Percentiles rank a stretch among this genome's conserved stretches.
Conservation (phyloP, 2,329 filamentous ascomycete species). For the Colletotrichum sp. region DNA sequence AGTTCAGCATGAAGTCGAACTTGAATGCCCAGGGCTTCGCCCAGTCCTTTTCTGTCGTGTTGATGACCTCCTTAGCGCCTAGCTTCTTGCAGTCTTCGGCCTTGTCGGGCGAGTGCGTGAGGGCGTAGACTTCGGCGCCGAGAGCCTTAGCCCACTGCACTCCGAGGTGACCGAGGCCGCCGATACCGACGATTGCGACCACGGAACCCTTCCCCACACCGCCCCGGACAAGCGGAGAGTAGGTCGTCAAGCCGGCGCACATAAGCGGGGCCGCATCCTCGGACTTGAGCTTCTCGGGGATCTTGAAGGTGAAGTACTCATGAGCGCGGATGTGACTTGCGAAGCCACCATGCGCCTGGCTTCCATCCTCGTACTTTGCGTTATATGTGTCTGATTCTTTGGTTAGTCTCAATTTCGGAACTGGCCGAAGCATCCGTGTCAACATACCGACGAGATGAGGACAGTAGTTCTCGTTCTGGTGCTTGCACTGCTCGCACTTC, state of each 20-base stretch:
- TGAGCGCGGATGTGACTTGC: conserved; percentile 54
- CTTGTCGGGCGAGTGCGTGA: conserved; percentile 66
- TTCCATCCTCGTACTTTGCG: conserved; percentile 61
- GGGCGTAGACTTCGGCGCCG: conserved; percentile 68
- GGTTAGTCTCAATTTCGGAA: not conserved
- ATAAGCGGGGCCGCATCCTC: conserved; percentile 70
- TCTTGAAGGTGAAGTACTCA: conserved; percentile 64
- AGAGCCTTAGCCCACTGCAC: conserved; percentile 75
- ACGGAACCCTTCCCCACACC: conserved; percentile 72
- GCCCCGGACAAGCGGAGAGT: conserved; percentile 69
- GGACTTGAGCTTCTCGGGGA: conserved; percentile 56
- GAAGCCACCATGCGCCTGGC: conserved; percentile 68
- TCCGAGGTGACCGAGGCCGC: conserved; percentile 77
- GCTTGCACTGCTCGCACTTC: conserved; percentile 51
- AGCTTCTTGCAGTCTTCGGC: conserved; percentile 64
- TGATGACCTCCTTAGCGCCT: conserved; percentile 63
- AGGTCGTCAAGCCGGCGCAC: conserved; percentile 80
- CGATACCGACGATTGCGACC: conserved; percentile 75
- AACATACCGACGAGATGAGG: conserved; percentile 44
- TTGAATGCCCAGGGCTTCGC: conserved; percentile 54
- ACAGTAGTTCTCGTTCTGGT: conserved; percentile 56
- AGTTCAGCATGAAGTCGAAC: conserved; percentile 59
- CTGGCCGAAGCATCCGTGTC: accelerated
- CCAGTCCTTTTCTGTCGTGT: conserved; percentile 59
- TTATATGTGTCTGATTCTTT: conserved; percentile 57